Conservation (phyloP, 257 asterid genomes). For the Petunia axillaris region DNA sequence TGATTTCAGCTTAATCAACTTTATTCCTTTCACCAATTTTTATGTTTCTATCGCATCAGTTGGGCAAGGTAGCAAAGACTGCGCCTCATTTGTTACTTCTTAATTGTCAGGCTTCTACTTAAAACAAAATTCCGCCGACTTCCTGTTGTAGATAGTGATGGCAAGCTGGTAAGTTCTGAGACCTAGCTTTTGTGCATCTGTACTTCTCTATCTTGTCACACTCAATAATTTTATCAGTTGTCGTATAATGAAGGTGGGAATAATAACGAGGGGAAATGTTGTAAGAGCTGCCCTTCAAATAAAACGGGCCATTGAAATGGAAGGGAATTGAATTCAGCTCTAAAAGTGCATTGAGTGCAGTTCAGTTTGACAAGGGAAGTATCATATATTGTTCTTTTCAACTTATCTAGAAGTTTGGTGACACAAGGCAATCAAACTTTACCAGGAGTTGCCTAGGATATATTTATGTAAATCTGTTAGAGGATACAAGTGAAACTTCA, state of each 20-base stretch:
- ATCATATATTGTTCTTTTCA: neutral
- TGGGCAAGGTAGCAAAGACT: neutral
- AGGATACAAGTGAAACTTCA: neutral
- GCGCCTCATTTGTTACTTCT: slow-evolving; percentile 15
- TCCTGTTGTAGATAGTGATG: slow-evolving; percentile 73
- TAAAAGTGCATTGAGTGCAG: slow-evolving; percentile 11
- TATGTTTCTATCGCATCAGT: neutral
- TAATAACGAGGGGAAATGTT: slow-evolving; percentile 53
- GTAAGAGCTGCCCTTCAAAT: slow-evolving; percentile 55
- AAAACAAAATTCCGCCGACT: slow-evolving; percentile 78
- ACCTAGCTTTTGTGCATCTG: neutral
- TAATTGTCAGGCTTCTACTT: slow-evolving; percentile 59
- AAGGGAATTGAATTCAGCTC: slow-evolving; percentile 10
- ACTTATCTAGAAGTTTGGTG: neutral
- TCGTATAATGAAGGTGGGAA: slow-evolving; percentile 41
- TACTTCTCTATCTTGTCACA: neutral
- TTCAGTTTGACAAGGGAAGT: neutral
- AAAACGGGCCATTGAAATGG: slow-evolving; percentile 37
- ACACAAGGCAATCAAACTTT: neutral
- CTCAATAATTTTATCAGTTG: neutral
- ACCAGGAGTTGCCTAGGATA: neutral
- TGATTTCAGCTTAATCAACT: neutral
- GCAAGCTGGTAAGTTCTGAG: slow-evolving; percentile 66
- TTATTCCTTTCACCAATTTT: neutral
- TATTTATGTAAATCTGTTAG: neutral